These are phyloP conservation scores for Leccinum olivaceopallidum DNA, from an alignment of 768 basidiomycete species.

Conservation along the genomic window DNA sequence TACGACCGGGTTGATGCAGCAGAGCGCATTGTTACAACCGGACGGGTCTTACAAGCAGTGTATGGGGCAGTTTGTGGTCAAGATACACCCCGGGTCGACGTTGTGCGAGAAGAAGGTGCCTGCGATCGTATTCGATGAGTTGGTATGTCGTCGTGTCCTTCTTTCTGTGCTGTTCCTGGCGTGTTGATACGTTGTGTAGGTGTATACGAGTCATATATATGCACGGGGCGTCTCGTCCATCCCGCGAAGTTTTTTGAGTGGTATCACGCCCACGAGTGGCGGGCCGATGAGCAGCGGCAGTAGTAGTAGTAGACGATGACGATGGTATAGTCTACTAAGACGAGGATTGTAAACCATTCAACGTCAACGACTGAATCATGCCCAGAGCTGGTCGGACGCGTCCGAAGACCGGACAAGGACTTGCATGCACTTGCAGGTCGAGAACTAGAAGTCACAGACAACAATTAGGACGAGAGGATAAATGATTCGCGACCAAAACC, in stretches of 20 bases:
- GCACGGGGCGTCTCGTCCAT: constrained; percentile 90
- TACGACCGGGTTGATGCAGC: constrained; percentile 25
- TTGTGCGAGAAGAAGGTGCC: constrained; percentile 79
- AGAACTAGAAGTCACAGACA: too few species aligned
- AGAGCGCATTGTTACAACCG: constrained; percentile 80
- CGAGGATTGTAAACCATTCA: too few species aligned
- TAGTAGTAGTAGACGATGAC: constrained; percentile 15
- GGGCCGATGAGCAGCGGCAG: constrained; percentile 6
- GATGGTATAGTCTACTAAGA: too few species aligned
- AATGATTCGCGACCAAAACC: too few species aligned
- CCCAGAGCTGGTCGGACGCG: too few species aligned
- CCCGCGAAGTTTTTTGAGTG: constrained; percentile 52
- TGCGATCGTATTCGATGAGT: constrained; percentile 90
- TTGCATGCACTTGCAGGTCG: too few species aligned
- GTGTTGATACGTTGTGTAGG: constrained; percentile 39
- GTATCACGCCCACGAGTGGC: constrained; percentile 15
- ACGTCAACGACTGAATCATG: too few species aligned
- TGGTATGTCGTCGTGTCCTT: constrained; percentile 53
- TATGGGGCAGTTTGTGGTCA: constrained; percentile 76
- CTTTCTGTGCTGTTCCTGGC: background rate
- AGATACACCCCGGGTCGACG: constrained; percentile 89
- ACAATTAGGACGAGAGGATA: too few species aligned
- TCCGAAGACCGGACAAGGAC: too few species aligned
- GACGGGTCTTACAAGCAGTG: constrained; percentile 87
- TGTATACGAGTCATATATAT: constrained; percentile 82